Evolutionary conservation across 1,284 basidiomycete species (phyloP).

Genomic region (Irpex lacteus): DNA sequence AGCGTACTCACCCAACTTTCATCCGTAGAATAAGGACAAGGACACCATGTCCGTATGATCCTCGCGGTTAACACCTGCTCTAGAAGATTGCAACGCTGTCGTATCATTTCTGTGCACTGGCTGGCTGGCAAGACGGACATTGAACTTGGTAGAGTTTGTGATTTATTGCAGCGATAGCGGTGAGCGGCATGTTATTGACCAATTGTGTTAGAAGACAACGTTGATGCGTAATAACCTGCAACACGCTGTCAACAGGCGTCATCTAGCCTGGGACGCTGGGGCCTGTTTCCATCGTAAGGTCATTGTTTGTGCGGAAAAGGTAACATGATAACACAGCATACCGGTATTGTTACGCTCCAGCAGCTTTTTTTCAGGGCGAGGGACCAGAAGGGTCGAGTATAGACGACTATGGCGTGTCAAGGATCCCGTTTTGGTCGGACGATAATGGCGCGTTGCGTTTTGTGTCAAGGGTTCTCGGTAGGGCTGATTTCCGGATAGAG

Average conservation of each 20-base stretch:
- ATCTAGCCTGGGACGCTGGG: neutral
- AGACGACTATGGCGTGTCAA: neutral
- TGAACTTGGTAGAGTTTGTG: neutral
- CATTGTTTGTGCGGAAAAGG: neutral
- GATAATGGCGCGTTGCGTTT: neutral
- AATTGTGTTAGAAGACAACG: neutral
- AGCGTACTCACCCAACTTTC: neutral
- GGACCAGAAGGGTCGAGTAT: neutral
- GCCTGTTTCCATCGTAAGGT: neutral
- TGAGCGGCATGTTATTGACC: neutral
- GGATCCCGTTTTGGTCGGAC: neutral
- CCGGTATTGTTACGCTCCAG: neutral
- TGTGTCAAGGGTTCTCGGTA: neutral
- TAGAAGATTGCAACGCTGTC: neutral
- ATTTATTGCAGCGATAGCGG: neutral
- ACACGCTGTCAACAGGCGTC: neutral
- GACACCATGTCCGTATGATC: neutral
- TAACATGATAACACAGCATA: neutral
- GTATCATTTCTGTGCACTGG: neutral
- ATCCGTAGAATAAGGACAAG: neutral
- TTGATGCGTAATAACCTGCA: neutral
- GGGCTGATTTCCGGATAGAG: neutral
- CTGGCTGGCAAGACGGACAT: neutral
- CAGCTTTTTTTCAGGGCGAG: neutral
- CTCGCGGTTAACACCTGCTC: neutral